Evolutionary conservation across 2,329 filamentous ascomycete genomes (phyloP), one percentile per base, ranked within the genome.

Genomic region (Fonsecaea monophora): DNA sequence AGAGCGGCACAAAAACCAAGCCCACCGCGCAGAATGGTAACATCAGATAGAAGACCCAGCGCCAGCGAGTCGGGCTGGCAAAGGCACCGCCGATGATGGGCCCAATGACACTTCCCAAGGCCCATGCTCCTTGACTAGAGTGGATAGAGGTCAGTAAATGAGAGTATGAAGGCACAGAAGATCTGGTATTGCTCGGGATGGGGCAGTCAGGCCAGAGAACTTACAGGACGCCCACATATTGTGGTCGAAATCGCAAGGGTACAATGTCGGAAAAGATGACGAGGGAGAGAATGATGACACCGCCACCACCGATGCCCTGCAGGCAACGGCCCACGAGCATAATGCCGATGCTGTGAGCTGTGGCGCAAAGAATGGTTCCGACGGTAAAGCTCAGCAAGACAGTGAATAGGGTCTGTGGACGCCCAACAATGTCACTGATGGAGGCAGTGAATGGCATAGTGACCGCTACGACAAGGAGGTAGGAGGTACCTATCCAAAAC

Each of bases 401-500:
- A 0, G 73, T 65, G 10, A 84, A 75, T 53, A 84, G 77, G 57
- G 82, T 74, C 4, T 77, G 74, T 25, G 81, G 81, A 21, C 83
- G 81, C 2, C 82, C 83, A 64, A 86, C 84, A 21, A 83, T 78
- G 62, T 83, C 78, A 9, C 81, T 80, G 3, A 83, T 73, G 0
- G 78, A 74, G 0, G 79, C 79, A 62, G 79, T 78, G 58, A 81
- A 74, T 21, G 80, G 81, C 55, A 82, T 78, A 55, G 80, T 78
- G 30, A 80, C 78, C 15, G 81, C 78, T 18, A 76, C 78, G 3
- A 79, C 73, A 12, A 85, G 73, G 0, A 85, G 77, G 65, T 84
- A 86, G 3, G 79, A 78, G 0, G 82, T 81, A 1, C 81, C 82
- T 12, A 82, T 77, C 84, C 84, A 86, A 64, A 85, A 81, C 0